Conservation (phyloP, 225 moss, liverwort and hornwort species). For the Lunularia cruciata region DNA sequence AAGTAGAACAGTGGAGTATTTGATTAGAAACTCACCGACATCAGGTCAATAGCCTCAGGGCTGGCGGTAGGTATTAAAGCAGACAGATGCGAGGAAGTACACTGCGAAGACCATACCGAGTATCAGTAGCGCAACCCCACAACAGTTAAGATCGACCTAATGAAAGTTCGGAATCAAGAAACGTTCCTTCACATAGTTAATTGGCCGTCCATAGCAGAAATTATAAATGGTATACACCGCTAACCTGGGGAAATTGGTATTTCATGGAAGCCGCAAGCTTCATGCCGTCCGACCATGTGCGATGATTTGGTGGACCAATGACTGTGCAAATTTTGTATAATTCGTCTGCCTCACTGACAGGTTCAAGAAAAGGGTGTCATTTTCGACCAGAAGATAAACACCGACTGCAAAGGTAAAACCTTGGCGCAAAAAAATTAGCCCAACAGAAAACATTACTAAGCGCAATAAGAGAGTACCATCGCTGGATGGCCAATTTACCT, state of each 20-base stretch:
- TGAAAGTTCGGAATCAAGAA: too few species aligned
- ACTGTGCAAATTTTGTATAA: slow-evolving; percentile 66
- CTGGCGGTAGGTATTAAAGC: slow-evolving; percentile 68
- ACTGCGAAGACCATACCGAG: slow-evolving; percentile 37
- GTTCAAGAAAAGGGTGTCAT: neutral
- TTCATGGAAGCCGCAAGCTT: slow-evolving; percentile 68
- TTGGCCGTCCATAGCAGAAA: too few species aligned
- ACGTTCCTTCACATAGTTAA: too few species aligned
- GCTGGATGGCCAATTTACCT: slow-evolving; percentile 42
- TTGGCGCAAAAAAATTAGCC: neutral
- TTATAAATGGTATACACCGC: too few species aligned
- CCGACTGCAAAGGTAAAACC: neutral
- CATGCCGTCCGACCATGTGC: slow-evolving; percentile 76
- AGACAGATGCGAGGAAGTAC: slow-evolving; percentile 52
- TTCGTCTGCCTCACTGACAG: slow-evolving; percentile 63
- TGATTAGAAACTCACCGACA: slow-evolving; percentile 54
- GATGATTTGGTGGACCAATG: slow-evolving; percentile 65
- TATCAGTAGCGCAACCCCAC: neutral
- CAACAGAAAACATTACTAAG: neutral
- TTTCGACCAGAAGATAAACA: neutral
- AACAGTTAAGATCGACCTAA: neutral
- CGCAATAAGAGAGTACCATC: neutral
- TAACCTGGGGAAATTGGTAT: slow-evolving; percentile 67
- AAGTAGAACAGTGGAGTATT: too few species aligned
- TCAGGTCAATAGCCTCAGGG: slow-evolving; percentile 61